Percentiles rank a stretch among this genome's conserved stretches.
phyloP scores from a whole-genome alignment of 371 early-diverging fungal genomes.

The Lichtheimia ornata region DNA sequence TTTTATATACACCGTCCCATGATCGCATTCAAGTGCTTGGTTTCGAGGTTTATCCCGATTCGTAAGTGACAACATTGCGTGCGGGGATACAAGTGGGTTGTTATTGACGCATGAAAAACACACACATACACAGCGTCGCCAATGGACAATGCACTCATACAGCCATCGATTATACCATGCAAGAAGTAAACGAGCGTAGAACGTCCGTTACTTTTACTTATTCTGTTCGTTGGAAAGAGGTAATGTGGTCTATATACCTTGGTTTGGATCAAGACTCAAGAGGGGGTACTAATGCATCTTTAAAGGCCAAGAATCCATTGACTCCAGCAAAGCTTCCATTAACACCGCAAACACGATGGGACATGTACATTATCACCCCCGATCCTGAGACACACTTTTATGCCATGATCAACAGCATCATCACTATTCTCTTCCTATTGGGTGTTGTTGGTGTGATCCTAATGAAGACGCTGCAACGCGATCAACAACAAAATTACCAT shows the following conservation, averaged over 20 bases:
- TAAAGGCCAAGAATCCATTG: too few relatives aligned
- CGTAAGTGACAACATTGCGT: slow-evolving; percentile 24
- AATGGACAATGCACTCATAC: slow-evolving; percentile 39
- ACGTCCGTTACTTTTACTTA: slow-evolving; percentile 38
- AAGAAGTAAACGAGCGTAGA: slow-evolving; percentile 32
- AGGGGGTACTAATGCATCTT: too few relatives aligned
- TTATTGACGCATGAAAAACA: background rate
- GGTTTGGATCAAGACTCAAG: too few relatives aligned
- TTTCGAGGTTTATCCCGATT: slow-evolving; percentile 53
- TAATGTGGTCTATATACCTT: background rate
- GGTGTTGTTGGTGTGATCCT: slow-evolving; percentile 28
- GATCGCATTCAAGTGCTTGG: slow-evolving; percentile 34
- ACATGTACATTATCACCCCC: slow-evolving; percentile 33
- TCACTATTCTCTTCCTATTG: slow-evolving; percentile 22
- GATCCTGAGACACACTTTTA: slow-evolving; percentile 30
- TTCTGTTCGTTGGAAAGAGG: slow-evolving; percentile 49
- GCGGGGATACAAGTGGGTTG: background rate
- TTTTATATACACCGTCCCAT: slow-evolving; percentile 24
- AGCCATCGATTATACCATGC: slow-evolving; percentile 37
- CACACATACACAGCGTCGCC: slow-evolving; percentile 19
- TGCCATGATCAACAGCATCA: slow-evolving; percentile 30
- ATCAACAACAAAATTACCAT: slow-evolving; percentile 7
- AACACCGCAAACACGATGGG: slow-evolving; percentile 28
- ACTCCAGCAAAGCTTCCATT: background rate
- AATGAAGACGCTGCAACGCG: slow-evolving; percentile 32